phyloP scores from a whole-genome alignment of 306 rosid genomes.

The Potentilla sterilis region DNA sequence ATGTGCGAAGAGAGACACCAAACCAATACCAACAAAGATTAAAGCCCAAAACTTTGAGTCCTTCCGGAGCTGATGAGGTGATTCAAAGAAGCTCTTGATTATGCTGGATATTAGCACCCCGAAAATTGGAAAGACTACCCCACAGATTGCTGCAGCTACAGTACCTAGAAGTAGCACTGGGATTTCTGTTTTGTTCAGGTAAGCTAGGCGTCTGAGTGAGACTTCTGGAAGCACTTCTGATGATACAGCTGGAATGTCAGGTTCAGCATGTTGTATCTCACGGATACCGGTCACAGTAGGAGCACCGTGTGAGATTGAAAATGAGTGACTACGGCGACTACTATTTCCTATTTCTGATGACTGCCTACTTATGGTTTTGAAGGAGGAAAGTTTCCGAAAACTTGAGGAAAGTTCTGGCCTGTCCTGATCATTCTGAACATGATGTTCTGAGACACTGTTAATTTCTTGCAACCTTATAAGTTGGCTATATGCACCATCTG shows the following conservation, averaged over 20 bases:
- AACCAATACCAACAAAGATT: constrained; percentile 43
- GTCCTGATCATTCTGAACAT: constrained; percentile 28
- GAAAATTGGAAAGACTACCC: constrained; percentile 42
- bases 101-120: constrained; percentile 49
- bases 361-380: constrained; percentile 48
- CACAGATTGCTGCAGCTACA: constrained; percentile 53
- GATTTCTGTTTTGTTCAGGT: constrained; percentile 78
- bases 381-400: constrained; percentile 20
- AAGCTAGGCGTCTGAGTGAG: constrained; percentile 50
- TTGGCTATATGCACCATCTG: constrained; percentile 69
- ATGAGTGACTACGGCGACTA: constrained; percentile 48
- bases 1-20: constrained; percentile 29
- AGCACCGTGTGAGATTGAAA: constrained; percentile 36
- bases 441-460: constrained; percentile 32
- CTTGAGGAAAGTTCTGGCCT: constrained; percentile 2
- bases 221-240: constrained; percentile 36
- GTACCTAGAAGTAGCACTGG: constrained; percentile 56
- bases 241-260: constrained; percentile 23
- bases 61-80: constrained; percentile 48
- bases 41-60: constrained; percentile 69
- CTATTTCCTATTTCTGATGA: constrained; percentile 58
- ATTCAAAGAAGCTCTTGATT: constrained; percentile 57
- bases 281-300: constrained; percentile 31
- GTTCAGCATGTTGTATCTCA: constrained; percentile 27
- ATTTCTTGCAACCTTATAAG: constrained; percentile 59